These are phyloP conservation scores for Hypoxylon sp. DNA, from an alignment of 2,329 filamentous ascomycete species.

Conservation along the genomic window DNA sequence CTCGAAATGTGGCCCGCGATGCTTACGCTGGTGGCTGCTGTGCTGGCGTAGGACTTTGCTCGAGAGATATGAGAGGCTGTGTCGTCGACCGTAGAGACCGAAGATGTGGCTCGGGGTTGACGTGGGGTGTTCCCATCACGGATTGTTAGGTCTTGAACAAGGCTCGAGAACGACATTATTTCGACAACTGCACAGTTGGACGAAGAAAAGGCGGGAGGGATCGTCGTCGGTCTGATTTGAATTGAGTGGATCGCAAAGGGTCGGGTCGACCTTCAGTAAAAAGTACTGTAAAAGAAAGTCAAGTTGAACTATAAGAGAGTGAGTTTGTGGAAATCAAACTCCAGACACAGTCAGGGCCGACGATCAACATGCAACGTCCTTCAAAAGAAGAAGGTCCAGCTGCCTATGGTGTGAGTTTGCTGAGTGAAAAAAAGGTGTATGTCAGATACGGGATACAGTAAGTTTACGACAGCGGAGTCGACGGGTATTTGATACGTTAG, in stretches of 20 bases:
- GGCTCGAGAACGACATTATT: slow-evolving; percentile 75
- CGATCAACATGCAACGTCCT: slow-evolving; percentile 21
- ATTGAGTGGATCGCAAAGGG: slow-evolving; percentile 1
- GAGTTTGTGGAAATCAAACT: slow-evolving; percentile 10
- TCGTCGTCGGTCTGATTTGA: slow-evolving; percentile 5
- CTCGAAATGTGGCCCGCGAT: slow-evolving; percentile 82
- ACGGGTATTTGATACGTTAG: slow-evolving; percentile 24
- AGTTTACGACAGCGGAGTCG: slow-evolving; percentile 35
- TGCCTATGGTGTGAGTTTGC: slow-evolving; percentile 2
- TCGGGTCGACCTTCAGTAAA: not conserved
- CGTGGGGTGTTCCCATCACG: slow-evolving; percentile 65
- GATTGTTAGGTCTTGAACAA: slow-evolving; percentile 74
- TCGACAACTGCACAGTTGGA: not conserved
- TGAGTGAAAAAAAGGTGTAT: slow-evolving; percentile 12
- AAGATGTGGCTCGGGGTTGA: slow-evolving; percentile 62
- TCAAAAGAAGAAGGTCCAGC: slow-evolving; percentile 18
- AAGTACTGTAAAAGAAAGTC: not conserved
- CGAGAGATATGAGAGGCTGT: slow-evolving; percentile 71
- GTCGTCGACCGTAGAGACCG: slow-evolving; percentile 70
- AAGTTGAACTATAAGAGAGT: slow-evolving; percentile 11
- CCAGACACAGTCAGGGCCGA: not conserved
- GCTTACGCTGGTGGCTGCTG: slow-evolving; percentile 76
- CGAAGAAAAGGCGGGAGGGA: not conserved
- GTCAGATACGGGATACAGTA: slow-evolving; percentile 13
- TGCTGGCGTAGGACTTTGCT: slow-evolving; percentile 76